A percentile compares a stretch with the other conserved stretches of the same genome.
These are phyloP conservation scores for Rhazya stricta DNA, from an alignment of 257 asterid genomes.

Conservation along the genomic window DNA sequence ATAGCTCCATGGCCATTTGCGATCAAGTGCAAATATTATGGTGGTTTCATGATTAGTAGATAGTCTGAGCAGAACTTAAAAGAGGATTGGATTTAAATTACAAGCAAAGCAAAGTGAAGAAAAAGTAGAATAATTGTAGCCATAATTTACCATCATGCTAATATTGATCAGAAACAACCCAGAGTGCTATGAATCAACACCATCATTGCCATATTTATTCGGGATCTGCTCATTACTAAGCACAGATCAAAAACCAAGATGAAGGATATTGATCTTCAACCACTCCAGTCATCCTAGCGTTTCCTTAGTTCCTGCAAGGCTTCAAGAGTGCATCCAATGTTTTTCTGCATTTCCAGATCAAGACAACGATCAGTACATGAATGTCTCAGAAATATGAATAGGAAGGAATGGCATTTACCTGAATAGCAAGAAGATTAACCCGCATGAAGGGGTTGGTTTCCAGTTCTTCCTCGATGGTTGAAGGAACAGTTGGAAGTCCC, in stretches of 20 bases:
- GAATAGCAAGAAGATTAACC: conserved; percentile 65
- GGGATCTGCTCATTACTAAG: not conserved
- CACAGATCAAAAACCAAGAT: not conserved
- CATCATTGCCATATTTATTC: not conserved
- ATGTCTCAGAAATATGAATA: not conserved
- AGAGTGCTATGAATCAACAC: not conserved
- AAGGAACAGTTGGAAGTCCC: conserved; percentile 74
- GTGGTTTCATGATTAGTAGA: not conserved
- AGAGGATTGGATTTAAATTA: not conserved
- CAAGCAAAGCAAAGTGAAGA: conserved; percentile 1
- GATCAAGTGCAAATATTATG: no score
- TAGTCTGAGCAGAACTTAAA: not conserved
- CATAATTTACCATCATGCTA: not conserved
- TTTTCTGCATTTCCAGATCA: conserved; percentile 35
- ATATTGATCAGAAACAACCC: not conserved
- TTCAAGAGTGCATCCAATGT: conserved; percentile 64
- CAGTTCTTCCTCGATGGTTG: conserved; percentile 68
- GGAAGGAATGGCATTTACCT: conserved; percentile 34
- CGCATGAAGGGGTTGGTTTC: conserved; percentile 85
- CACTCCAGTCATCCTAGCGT: conserved; percentile 70
- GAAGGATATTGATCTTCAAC: conserved; percentile 26
- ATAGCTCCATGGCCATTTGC: no score
- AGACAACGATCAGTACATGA: not conserved
- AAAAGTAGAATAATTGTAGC: not conserved
- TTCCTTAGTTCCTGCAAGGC: conserved; percentile 54